Conservation (phyloP, 2,329 filamentous ascomycete genomes). For the Pyricularia pennisetigena region DNA sequence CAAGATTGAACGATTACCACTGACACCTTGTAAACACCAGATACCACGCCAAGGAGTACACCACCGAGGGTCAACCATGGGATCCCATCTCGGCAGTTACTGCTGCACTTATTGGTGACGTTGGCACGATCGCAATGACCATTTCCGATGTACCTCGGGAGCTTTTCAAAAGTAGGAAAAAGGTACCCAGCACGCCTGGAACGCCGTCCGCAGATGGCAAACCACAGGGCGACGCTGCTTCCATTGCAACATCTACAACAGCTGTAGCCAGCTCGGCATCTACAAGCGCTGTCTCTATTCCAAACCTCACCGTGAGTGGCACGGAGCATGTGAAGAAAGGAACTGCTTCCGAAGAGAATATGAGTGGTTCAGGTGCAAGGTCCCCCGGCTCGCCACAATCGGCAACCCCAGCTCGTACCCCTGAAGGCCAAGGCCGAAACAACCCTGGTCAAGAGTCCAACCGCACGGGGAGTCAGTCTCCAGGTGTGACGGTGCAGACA, state of each 20-base stretch:
- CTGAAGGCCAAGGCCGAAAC: not conserved
- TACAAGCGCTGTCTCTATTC: conserved; percentile 9
- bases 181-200: conserved; percentile 2
- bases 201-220: not conserved
- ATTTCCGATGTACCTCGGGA: conserved; percentile 62
- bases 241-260: conserved; percentile 11
- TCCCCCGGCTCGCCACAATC: not conserved
- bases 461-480: conserved; percentile 20
- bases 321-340: not conserved
- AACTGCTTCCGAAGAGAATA: not conserved
- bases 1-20: conserved; percentile 2
- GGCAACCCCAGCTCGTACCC: not conserved
- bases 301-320: not conserved
- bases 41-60: conserved; percentile 53
- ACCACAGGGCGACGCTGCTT: not conserved
- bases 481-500: conserved; percentile 36
- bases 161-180: conserved; percentile 32
- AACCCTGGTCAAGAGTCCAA: conserved; percentile 44
- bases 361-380: not conserved
- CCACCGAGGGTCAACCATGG: conserved; percentile 66
- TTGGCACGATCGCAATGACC: conserved; percentile 72
- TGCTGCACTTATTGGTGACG: conserved; percentile 70
- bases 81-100: conserved; percentile 73
- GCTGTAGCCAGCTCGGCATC: conserved; percentile 1
- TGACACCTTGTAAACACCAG: conserved; percentile 19